These are phyloP conservation scores for Alternaria atra DNA, from an alignment of 2,329 filamentous ascomycete genomes.

Conservation along the genomic window DNA sequence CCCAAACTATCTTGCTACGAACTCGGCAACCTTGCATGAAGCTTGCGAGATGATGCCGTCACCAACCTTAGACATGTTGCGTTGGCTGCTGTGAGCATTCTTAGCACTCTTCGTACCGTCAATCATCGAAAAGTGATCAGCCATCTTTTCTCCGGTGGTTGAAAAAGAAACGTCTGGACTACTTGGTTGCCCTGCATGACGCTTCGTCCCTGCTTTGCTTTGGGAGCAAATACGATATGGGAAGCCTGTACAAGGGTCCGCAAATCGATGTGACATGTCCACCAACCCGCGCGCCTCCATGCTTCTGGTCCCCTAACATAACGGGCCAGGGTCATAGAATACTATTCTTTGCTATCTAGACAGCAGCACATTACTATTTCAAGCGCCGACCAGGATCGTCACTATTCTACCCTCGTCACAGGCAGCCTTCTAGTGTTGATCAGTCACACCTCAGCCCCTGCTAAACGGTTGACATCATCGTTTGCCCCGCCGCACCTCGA, in stretches of 20 bases:
- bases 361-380: slow-evolving; percentile 14
- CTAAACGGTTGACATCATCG: slow-evolving; percentile 23
- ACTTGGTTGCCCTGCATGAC: slow-evolving; percentile 12
- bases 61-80: background rate
- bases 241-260: slow-evolving; percentile 16
- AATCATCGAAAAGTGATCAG: background rate
- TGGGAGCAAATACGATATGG: slow-evolving; percentile 10
- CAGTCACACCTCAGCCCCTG: slow-evolving; percentile 2
- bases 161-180: slow-evolving; percentile 5
- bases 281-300: slow-evolving; percentile 16
- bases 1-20: background rate
- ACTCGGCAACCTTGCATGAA: slow-evolving; percentile 11
- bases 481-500: slow-evolving; percentile 23
- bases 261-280: slow-evolving; percentile 21
- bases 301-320: slow-evolving; percentile 7
- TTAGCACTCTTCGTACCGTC: background rate
- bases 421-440: slow-evolving; percentile 1
- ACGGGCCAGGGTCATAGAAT: slow-evolving; percentile 8
- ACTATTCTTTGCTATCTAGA: slow-evolving; percentile 17
- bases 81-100: background rate
- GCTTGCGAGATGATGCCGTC: slow-evolving; percentile 6
- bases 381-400: slow-evolving; percentile 5
- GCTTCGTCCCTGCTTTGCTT: slow-evolving; percentile 19
- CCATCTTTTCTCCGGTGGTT: background rate
- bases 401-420: slow-evolving; percentile 1